Conservation (phyloP, 139 green algal species). For the Pleodorina starrii region DNA sequence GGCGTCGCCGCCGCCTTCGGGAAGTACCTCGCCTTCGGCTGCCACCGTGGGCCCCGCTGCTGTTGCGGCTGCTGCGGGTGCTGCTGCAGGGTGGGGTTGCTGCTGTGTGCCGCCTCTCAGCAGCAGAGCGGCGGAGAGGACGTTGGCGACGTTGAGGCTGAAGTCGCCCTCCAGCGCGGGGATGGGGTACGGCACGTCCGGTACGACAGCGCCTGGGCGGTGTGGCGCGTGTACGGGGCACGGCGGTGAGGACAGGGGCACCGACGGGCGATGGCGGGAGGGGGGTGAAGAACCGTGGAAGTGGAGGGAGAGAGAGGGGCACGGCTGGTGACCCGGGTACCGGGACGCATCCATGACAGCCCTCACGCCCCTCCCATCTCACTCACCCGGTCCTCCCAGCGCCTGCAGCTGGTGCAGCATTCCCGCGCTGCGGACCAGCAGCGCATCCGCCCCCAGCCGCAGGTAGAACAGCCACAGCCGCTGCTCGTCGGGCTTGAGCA, state of each 20-base stretch:
- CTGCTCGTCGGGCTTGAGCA: conserved; percentile 89
- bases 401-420: conserved; percentile 76
- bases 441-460: conserved; percentile 76
- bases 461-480: conserved; percentile 85
- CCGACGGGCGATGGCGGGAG: not conserved
- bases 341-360: not conserved
- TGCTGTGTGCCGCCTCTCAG: conserved; percentile 57
- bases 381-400: conserved; percentile 63
- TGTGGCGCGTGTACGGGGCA: no score
- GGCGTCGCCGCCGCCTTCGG: not conserved
- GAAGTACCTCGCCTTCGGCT: not conserved
- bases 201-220: conserved; percentile 7
- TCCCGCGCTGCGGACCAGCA: conserved; percentile 83
- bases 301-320: not conserved
- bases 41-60: not conserved
- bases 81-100: no score
- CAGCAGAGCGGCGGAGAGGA: conserved; percentile 73
- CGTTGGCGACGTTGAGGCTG: conserved; percentile 88
- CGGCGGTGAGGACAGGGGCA: no score
- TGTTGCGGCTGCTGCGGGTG: no score
- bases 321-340: not conserved
- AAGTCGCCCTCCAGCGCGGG: conserved; percentile 85
- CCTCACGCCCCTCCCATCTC: no score
- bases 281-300: not conserved
- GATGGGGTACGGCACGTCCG: conserved; percentile 30